Base-by-base conservation (phyloP, 108 stramenopile genomes). In the Cyclotella cryptica region DNA sequence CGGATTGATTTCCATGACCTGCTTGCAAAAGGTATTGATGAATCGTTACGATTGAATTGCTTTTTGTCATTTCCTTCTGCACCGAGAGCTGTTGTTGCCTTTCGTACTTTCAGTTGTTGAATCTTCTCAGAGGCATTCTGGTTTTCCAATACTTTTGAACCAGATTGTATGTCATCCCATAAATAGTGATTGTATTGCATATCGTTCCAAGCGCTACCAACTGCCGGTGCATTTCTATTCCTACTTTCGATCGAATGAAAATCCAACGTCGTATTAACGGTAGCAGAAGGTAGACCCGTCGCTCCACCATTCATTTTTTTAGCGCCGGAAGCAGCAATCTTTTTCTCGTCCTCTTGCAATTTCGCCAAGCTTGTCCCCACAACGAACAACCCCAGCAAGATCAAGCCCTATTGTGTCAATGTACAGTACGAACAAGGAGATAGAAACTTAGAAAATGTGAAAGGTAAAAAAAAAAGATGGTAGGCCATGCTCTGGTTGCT, bases 361-460 rank as follows among this genome's bases (percentile, higher is more conserved):
- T 85, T 77, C 11, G 71, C 15, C 35, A 95, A 39, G 26, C 81
- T 78, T 24, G 53, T 86, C 13, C 81, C 84, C 24, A 93, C 81
- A 14, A 95, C 86, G 45, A 90, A 55, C 57, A 74, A 42, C 9
- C 90, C 94, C 69, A 95, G 60, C 11, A 69, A 24, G 15, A 79
- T 26, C 24, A 95, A 66, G n/a, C 92, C 91, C 35, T 35, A 35
- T 35, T 35, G 6, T 35, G 35, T 35, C 4, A 35, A 5, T 35
- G 35, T 2, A 35, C 2, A 35, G 2, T 5, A 35, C 35, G 4
- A 35, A 35, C 35, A 35, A 35, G 4, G 35, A 5, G 35, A 35
- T 35, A 35, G 35, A 35, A 35, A 35, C 4, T 35, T 35, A 35
- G 35, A 35, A 35, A 6, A 35, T 6, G 35, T 35, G 35, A 35